A percentile compares a stretch with the other conserved stretches of the same genome.
Conservation (phyloP, 2,329 filamentous ascomycete genomes). For the Macrophomina phaseolina region DNA sequence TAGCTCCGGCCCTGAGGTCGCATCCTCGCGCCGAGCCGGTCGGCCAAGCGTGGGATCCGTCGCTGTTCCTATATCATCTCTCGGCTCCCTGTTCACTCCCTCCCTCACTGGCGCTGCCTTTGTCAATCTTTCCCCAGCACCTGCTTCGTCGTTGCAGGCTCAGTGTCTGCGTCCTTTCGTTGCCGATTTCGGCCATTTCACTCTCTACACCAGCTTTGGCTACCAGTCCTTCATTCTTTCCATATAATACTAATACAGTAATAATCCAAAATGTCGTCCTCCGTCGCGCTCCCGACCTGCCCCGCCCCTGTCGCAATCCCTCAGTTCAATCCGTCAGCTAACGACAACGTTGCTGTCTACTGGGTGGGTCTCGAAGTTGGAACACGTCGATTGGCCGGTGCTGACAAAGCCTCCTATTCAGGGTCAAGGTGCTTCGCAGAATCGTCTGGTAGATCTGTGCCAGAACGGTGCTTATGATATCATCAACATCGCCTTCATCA, state of each 20-base stretch:
- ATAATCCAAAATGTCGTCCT: slow-evolving; percentile 46
- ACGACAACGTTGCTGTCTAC: slow-evolving; percentile 66
- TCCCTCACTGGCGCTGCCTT: neutral
- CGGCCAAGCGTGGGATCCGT: neutral
- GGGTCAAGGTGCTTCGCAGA: slow-evolving; percentile 60
- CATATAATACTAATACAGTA: slow-evolving; percentile 33
- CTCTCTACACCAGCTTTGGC: slow-evolving; percentile 45
- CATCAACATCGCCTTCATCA: slow-evolving; percentile 69
- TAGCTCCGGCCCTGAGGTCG: slow-evolving; percentile 1
- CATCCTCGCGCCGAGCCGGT: slow-evolving; percentile 7
- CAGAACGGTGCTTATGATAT: slow-evolving; percentile 52
- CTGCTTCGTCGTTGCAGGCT: slow-evolving; percentile 38
- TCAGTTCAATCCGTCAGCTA: slow-evolving; percentile 32
- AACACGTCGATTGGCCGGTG: neutral
- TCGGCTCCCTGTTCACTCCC: neutral
- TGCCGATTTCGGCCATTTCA: slow-evolving; percentile 47
- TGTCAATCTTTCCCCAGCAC: slow-evolving; percentile 13
- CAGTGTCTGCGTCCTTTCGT: slow-evolving; percentile 63
- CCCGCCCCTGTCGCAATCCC: slow-evolving; percentile 42
- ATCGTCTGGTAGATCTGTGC: slow-evolving; percentile 42
- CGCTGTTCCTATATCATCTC: slow-evolving; percentile 7
- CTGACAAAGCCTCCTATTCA: slow-evolving; percentile 31
- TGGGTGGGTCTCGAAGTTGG: slow-evolving; percentile 58
- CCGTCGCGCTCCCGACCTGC: slow-evolving; percentile 37
- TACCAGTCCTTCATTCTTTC: slow-evolving; percentile 43